Base-by-base conservation (phyloP, 169 alveolate species). In the Plasmodium malariae region DNA sequence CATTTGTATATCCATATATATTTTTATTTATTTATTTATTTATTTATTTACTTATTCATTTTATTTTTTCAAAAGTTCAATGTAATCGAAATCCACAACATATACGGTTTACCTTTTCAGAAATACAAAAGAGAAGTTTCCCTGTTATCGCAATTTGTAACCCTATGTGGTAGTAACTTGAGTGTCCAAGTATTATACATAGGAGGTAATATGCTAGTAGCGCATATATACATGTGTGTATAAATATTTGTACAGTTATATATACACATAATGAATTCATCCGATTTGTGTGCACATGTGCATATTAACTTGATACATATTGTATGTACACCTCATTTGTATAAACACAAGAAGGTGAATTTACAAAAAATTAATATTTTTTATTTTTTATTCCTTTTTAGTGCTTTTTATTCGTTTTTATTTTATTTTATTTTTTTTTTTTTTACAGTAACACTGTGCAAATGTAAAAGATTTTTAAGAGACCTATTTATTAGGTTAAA, bases 141-240 rank as follows among this genome's bases (percentile, higher is more conserved):
- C 7, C 67, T 49, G 0, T 37, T 67, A 57, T 6, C 76, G 6
- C 67, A 63, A 17, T 62, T 63, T 80, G 90, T 80, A 30, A 63
- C 76, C 12, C 21, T 80, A 1, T 62, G 90, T 40, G 90, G 65
- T 63, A 32, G 34, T 55, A 11, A 48, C 40, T 4, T 80, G 36
- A 70, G 37, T 12, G 90, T 80, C 28, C 57, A 74, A 74, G n/a
- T 60, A 28, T 51, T 80, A 28, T 67, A 80, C 48, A 80, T 45
- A 19, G 76, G 90, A 21, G 80, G 90, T 80, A 80, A n/a, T n/a
- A n/a, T n/a, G n/a, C n/a, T n/a, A n/a, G n/a, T n/a, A n/a, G n/a
- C n/a, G n/a, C n/a, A n/a, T n/a, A n/a, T n/a, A n/a, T n/a, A n/a
- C n/a, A n/a, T n/a, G n/a, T n/a, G n/a, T n/a, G n/a, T n/a, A n/a